These are phyloP conservation scores for Avicennia marina DNA, from an alignment of 257 asterid genomes.

Conservation along the genomic window DNA sequence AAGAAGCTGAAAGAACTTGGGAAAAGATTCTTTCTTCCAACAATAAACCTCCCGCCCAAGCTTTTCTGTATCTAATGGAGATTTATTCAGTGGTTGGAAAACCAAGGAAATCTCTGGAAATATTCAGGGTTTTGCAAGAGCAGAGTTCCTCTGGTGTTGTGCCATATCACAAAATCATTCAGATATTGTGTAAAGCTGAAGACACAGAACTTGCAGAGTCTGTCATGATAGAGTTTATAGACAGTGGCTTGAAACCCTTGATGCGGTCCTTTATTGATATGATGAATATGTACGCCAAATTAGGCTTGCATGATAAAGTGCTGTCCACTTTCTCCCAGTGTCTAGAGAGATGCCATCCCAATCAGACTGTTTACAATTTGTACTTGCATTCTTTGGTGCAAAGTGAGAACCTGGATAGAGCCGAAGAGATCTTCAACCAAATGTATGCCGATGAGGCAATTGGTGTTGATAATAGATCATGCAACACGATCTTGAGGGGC, in stretches of 20 bases:
- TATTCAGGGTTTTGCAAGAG: constrained; percentile 58
- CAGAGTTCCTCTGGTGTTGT: constrained; percentile 32
- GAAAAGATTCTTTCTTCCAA: constrained; percentile 35
- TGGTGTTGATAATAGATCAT: constrained; percentile 56
- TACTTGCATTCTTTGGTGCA: constrained; percentile 74
- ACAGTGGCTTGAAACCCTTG: constrained; percentile 69
- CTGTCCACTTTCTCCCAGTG: constrained; percentile 60
- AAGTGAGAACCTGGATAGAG: constrained; percentile 45
- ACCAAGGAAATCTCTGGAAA: constrained; percentile 55
- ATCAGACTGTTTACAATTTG: constrained; percentile 39
- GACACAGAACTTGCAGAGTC: constrained; percentile 60
- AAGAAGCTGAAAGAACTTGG: constrained; percentile 75
- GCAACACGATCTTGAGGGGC: constrained; percentile 59
- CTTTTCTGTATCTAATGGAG: constrained; percentile 72
- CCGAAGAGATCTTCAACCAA: constrained; percentile 63
- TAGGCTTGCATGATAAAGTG: constrained; percentile 51
- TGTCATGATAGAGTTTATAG: constrained; percentile 56
- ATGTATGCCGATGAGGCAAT: constrained; percentile 53
- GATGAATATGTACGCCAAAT: constrained; percentile 49
- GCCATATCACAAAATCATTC: constrained; percentile 66
- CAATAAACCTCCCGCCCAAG: constrained; percentile 50
- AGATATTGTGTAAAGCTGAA: constrained; percentile 59
- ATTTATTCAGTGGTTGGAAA: constrained; percentile 57
- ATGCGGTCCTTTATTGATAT: constrained; percentile 59
- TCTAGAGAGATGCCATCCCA: constrained; percentile 58